These are phyloP conservation scores for Puccinia polysora DNA, from an alignment of 1,284 basidiomycete genomes.

Conservation along the genomic window DNA sequence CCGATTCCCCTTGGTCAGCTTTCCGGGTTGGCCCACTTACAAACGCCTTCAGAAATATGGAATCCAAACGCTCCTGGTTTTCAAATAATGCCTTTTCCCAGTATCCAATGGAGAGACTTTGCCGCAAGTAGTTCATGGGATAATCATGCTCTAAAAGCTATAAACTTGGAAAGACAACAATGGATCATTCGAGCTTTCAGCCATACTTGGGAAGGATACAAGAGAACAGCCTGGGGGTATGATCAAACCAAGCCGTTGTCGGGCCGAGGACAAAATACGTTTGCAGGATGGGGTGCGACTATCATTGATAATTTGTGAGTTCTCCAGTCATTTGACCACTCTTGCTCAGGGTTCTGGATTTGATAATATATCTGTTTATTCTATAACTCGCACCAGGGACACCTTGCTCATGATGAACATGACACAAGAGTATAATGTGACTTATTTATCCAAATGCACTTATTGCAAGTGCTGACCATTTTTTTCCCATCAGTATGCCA, in stretches of 20 bases:
- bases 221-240: slow-evolving; percentile 40
- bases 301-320: slow-evolving; percentile 38
- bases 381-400: slow-evolving; percentile 9
- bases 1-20: slow-evolving; percentile 29
- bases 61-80: slow-evolving; percentile 11
- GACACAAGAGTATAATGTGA: slow-evolving; percentile 42
- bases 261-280: slow-evolving; percentile 17
- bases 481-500: slow-evolving; percentile 17
- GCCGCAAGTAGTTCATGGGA: slow-evolving; percentile 22
- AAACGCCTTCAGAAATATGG: neutral
- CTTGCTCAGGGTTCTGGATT: neutral
- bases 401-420: slow-evolving; percentile 44
- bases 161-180: slow-evolving; percentile 16
- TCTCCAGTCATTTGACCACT: neutral
- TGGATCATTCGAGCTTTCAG: slow-evolving; percentile 41
- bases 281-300: slow-evolving; percentile 38
- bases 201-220: slow-evolving; percentile 44
- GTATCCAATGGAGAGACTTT: slow-evolving; percentile 30
- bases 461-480: neutral
- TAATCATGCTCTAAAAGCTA: neutral
- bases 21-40: slow-evolving; percentile 7
- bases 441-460: too few species aligned
- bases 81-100: slow-evolving; percentile 5
- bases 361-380: neutral
- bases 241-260: slow-evolving; percentile 31